These are phyloP conservation scores for Thielaviopsis punctulata DNA, from an alignment of 2,329 filamentous ascomycete species.

Conservation along the genomic window DNA sequence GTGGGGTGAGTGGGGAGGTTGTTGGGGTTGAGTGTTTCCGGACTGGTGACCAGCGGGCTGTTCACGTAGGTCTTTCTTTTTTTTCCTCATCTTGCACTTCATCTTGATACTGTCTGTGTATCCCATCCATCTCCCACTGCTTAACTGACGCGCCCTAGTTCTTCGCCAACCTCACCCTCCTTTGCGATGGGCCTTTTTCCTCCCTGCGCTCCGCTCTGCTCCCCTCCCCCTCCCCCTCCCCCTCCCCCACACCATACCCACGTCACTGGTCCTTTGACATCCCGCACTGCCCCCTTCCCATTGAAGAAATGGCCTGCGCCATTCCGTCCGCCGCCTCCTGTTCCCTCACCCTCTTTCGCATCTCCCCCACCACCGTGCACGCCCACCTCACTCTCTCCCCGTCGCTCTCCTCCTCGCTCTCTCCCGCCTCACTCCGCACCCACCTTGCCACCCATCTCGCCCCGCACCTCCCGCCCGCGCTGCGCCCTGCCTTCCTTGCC, in stretches of 20 bases:
- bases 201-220: conserved; percentile 14
- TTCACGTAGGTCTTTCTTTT: conserved; percentile 4
- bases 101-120: too few relatives aligned
- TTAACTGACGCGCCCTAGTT: neutral
- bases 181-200: conserved; percentile 8
- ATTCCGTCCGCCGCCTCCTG: conserved; percentile 18
- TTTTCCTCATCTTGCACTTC: too few relatives aligned
- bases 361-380: conserved; percentile 18
- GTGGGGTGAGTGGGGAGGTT: conserved; percentile 6
- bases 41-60: neutral
- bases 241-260: conserved; percentile 15
- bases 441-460: conserved; percentile 7
- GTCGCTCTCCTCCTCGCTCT: conserved; percentile 13
- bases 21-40: conserved; percentile 7
- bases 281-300: conserved; percentile 13
- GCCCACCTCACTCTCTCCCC: conserved; percentile 15
- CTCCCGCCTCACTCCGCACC: conserved; percentile 9
- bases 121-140: neutral
- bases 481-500: conserved; percentile 5
- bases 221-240: conserved; percentile 15
- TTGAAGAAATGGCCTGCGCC: conserved; percentile 14
- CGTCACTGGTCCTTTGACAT: conserved; percentile 18
- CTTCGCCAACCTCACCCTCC: conserved; percentile 9
- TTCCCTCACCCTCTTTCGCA: conserved; percentile 15
- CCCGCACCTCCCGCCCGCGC: neutral